A percentile compares a stretch with the other conserved stretches of the same genome.
Evolutionary conservation across 2,329 filamentous ascomycete genomes (phyloP).

Genomic region (Xylaria sp.): DNA sequence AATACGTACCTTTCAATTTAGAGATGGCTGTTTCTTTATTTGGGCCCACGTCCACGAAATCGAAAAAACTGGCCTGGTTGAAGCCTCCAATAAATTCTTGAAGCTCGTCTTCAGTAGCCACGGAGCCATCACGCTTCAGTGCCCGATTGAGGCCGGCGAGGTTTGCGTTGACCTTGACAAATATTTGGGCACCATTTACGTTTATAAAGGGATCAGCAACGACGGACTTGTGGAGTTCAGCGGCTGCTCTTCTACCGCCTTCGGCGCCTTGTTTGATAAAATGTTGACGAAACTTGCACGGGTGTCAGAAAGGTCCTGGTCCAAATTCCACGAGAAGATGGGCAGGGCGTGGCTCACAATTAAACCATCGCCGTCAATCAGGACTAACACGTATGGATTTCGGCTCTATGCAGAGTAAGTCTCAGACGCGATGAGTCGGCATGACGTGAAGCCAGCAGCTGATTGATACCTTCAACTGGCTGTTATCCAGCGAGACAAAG

Average conservation of each 20-base stretch:
- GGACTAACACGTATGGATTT: slow-evolving; percentile 69
- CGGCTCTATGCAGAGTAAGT: slow-evolving; percentile 54
- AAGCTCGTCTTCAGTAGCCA: slow-evolving; percentile 59
- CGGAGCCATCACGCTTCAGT: slow-evolving; percentile 60
- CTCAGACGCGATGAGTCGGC: slow-evolving; percentile 36
- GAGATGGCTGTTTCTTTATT: slow-evolving; percentile 68
- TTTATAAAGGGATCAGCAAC: slow-evolving; percentile 57
- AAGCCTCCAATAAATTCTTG: slow-evolving; percentile 70
- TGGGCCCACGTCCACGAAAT: slow-evolving; percentile 71
- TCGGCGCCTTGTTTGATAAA: slow-evolving; percentile 66
- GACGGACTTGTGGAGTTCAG: slow-evolving; percentile 61
- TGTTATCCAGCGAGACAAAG: slow-evolving; percentile 53
- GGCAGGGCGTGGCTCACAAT: slow-evolving; percentile 57
- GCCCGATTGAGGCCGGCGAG: slow-evolving; percentile 61
- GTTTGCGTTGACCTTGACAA: slow-evolving; percentile 68
- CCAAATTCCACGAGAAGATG: slow-evolving; percentile 24
- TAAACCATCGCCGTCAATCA: slow-evolving; percentile 73
- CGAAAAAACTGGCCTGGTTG: slow-evolving; percentile 69
- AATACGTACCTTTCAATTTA: slow-evolving; percentile 67
- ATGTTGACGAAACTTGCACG: slow-evolving; percentile 65
- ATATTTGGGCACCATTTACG: slow-evolving; percentile 62
- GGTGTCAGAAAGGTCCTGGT: slow-evolving; percentile 29
- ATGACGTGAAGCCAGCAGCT: slow-evolving; percentile 16
- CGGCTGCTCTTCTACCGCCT: slow-evolving; percentile 65
- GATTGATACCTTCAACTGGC: slow-evolving; percentile 59